These are phyloP conservation scores for Aspergillus tamarii DNA, from an alignment of 2,329 filamentous ascomycete species.

Conservation along the genomic window DNA sequence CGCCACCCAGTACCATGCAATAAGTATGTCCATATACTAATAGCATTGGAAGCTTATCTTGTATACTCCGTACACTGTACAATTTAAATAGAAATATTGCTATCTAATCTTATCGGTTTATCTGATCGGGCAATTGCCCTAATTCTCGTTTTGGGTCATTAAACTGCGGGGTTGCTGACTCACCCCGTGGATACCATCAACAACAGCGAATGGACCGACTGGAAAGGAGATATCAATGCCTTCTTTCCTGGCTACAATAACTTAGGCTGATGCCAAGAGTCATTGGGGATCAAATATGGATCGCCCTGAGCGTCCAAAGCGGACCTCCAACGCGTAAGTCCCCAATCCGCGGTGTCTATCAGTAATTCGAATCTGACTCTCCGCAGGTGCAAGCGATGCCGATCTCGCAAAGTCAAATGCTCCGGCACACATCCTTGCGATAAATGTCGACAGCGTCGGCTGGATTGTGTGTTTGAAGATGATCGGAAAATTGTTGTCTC, in stretches of 20 bases:
- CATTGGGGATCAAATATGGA: conserved; percentile 13
- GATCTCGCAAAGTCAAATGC: conserved; percentile 45
- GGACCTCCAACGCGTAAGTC: conserved; percentile 27
- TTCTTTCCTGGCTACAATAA: background rate
- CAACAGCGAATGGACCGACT: background rate
- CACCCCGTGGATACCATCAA: background rate
- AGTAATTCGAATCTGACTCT: background rate
- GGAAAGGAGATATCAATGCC: background rate
- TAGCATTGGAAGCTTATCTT: no score
- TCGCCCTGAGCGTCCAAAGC: conserved; percentile 18
- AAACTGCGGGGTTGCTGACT: conserved; percentile 17
- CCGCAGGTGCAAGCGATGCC: conserved; percentile 41
- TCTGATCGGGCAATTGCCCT: background rate
- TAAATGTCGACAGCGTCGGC: conserved; percentile 40
- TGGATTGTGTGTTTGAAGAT: conserved; percentile 42
- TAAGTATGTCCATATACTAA: no score
- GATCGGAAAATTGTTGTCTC: conserved; percentile 51
- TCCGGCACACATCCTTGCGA: conserved; percentile 41
- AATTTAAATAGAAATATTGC: no score
- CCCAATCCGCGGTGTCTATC: background rate
- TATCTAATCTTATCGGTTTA: background rate
- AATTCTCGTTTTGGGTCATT: background rate
- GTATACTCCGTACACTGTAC: no score
- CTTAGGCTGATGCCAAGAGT: background rate
- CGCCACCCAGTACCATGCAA: no score